A percentile compares a stretch with the other conserved stretches of the same genome.
Conservation (phyloP, 768 basidiomycete species). For the Lactarius sp. region DNA sequence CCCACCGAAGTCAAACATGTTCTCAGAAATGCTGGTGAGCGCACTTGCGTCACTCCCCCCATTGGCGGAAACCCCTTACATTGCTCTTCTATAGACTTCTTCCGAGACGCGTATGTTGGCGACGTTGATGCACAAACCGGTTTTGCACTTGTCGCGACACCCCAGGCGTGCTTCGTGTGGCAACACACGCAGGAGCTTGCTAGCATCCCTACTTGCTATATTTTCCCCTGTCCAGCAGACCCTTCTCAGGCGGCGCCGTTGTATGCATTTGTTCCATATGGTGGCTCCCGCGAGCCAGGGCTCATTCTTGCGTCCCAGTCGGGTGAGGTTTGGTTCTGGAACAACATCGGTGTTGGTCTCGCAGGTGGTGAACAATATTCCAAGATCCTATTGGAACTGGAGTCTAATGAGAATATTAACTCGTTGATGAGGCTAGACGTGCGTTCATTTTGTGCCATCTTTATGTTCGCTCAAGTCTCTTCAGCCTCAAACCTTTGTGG, state of each 20-base stretch:
- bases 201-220: slow-evolving; percentile 76
- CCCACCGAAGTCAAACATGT: slow-evolving; percentile 73
- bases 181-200: slow-evolving; percentile 70
- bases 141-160: slow-evolving; percentile 67
- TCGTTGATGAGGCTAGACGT: slow-evolving; percentile 64
- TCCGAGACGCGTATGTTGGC: slow-evolving; percentile 61
- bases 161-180: slow-evolving; percentile 78
- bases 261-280: slow-evolving; percentile 58
- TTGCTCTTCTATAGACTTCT: slow-evolving; percentile 49
- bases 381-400: slow-evolving; percentile 45
- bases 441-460: slow-evolving; percentile 30
- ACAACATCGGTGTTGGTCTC: slow-evolving; percentile 77
- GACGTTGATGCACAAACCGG: slow-evolving; percentile 67
- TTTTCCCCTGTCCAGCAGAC: slow-evolving; percentile 62
- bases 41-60: not conserved
- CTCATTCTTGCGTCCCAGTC: slow-evolving; percentile 69
- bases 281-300: slow-evolving; percentile 73
- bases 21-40: slow-evolving; percentile 59
- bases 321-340: slow-evolving; percentile 83
- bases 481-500: slow-evolving; percentile 62
- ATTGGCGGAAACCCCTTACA: not conserved
- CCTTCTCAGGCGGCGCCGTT: slow-evolving; percentile 50
- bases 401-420: slow-evolving; percentile 55
- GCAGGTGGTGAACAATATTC: slow-evolving; percentile 71
- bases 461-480: slow-evolving; percentile 6